Evolutionary conservation across 345 rosid species (phyloP).

Genomic region (Kandelia obovata): DNA sequence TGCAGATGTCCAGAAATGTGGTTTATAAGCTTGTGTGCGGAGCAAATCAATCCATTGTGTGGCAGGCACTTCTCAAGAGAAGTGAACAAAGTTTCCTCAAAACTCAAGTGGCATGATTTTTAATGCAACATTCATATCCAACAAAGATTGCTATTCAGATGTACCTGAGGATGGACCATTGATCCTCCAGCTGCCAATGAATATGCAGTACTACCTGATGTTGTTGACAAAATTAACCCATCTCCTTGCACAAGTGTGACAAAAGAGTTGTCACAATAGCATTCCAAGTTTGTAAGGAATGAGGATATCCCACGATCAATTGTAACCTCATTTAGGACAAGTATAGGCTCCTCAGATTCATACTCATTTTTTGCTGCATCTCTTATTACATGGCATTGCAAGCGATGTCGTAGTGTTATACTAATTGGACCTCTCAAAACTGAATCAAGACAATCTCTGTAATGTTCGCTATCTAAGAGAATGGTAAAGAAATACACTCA

Average conservation of each 20-base stretch:
- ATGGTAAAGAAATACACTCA: constrained; percentile 34
- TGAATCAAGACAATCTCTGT: constrained; percentile 72
- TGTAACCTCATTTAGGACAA: constrained; percentile 92
- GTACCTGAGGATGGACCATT: constrained; percentile 98
- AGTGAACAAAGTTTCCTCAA: no score
- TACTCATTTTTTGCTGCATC: constrained; percentile 65
- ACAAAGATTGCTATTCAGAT: background rate
- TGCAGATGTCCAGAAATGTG: no score
- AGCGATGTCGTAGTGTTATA: constrained; percentile 81
- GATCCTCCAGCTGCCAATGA: constrained; percentile 98
- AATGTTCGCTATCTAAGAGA: constrained; percentile 66
- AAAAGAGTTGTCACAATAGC: constrained; percentile 86
- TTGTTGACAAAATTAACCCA: constrained; percentile 87
- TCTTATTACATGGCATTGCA: constrained; percentile 78
- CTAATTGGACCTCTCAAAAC: constrained; percentile 81
- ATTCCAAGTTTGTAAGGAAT: constrained; percentile 90
- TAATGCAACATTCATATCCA: background rate
- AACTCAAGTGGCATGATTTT: background rate
- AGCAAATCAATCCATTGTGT: no score
- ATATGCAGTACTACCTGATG: constrained; percentile 98
- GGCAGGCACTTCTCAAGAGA: no score
- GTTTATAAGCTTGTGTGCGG: no score
- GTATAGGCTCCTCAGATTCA: constrained; percentile 69
- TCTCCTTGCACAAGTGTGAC: constrained; percentile 97
- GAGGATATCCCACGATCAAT: constrained; percentile 95